Evolutionary conservation across 2,329 filamentous ascomycete species (phyloP).

Genomic region (Pseudogymnoascus sp.): DNA sequence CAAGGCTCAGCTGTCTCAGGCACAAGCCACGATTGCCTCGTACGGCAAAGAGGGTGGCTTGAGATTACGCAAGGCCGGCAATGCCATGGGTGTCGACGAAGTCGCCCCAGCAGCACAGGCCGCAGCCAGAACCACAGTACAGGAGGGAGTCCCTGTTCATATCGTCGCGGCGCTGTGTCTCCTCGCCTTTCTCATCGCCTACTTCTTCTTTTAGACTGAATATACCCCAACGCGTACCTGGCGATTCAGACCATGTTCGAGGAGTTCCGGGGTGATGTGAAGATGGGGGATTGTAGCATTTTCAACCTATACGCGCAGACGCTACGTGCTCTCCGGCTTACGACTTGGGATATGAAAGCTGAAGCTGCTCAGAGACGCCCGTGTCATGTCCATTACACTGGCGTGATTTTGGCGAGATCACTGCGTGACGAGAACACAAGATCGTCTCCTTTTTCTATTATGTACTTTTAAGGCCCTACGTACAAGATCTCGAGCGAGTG

Average conservation of each 20-base stretch:
- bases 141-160: constrained; percentile 73
- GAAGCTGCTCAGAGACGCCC: not conserved
- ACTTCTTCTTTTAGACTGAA: constrained; percentile 76
- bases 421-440: not conserved
- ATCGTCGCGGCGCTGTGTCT: constrained; percentile 77
- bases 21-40: constrained; percentile 61
- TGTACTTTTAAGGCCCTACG: not conserved
- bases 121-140: constrained; percentile 31
- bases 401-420: constrained; percentile 3
- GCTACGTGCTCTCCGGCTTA: not conserved
- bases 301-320: constrained; percentile 4
- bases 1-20: constrained; percentile 63
- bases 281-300: not conserved
- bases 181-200: constrained; percentile 85
- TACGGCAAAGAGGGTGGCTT: constrained; percentile 65
- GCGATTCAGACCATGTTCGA: not conserved
- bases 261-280: constrained; percentile 2
- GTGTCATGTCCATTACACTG: not conserved
- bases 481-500: not conserved
- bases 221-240: constrained; percentile 8
- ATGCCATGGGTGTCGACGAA: constrained; percentile 41
- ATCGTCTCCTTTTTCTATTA: constrained; percentile 3
- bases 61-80: constrained; percentile 62
- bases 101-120: constrained; percentile 45
- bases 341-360: constrained; percentile 1